Base-by-base conservation (phyloP, 2,329 filamentous ascomycete species). In the Epichloe uncinata region DNA sequence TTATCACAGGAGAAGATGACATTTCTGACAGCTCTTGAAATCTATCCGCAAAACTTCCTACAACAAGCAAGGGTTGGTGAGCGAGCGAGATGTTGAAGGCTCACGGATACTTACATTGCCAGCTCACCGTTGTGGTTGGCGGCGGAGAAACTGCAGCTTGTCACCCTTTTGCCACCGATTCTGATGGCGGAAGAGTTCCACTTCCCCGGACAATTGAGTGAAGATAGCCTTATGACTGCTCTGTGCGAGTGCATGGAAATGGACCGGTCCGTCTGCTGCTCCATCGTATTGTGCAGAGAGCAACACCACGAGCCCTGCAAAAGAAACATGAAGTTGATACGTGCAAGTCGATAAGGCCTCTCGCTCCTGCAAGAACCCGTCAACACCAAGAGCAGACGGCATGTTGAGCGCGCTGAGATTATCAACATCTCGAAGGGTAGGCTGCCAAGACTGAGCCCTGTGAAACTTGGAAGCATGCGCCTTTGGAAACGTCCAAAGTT, bases 91-190 rank as follows among this genome's bases (percentile, higher is more conserved):
- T 30, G 12, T 9, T 15, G 48, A n/a, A 8, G 33, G 33, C 15
- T 18, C 40, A n/a, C 48, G 42, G 48, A 26, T 45, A 46, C 42
- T 45, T 42, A 45, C 48, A 50, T 50, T 42, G 42, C 48, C 42
- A 46, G 35, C 48, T 45, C 48, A 50, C 34, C 42, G 8, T 50
- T 42, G 42, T 50, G 18, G 36, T 22, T 50, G 42, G 42, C 22
- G 15, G 33, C 20, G 26, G 20, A 45, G 20, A 45, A 30, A 30
- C 16, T 43, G 20, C 22, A 12, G 26, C 44, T 46, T 40, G 43
- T 33, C 16, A 12, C 9, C 36, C 16, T 38, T 37, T 38, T 37
- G 33, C 26, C 20, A 40, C 40, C 30, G 44, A 37, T 37, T 36
- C 13, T 12, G 8, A 26, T 33, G 35, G 1, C 35, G 13, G 35